Evolutionary conservation across 768 basidiomycete genomes (phyloP).

Genomic region (Amanita fuliginea): DNA sequence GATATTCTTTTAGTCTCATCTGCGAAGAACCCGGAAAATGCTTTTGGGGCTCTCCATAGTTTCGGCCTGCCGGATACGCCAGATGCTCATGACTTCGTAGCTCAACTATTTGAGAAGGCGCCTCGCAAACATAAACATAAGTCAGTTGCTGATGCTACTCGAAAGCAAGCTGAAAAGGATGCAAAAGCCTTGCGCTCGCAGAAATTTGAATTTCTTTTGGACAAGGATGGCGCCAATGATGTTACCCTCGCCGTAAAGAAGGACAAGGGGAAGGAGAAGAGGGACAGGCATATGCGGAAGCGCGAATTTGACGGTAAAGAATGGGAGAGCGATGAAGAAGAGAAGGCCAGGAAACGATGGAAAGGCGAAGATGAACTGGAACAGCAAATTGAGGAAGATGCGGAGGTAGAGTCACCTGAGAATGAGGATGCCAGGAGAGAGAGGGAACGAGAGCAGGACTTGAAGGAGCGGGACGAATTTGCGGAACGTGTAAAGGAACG

Average conservation of each 20-base stretch:
- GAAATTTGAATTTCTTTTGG: constrained; percentile 75
- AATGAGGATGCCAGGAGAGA: constrained; percentile 65
- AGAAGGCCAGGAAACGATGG: constrained; percentile 55
- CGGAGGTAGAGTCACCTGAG: constrained; percentile 40
- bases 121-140: constrained; percentile 75
- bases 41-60: constrained; percentile 64
- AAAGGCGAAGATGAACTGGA: constrained; percentile 33
- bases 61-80: constrained; percentile 76
- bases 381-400: constrained; percentile 25
- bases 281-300: constrained; percentile 63
- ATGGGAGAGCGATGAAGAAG: constrained; percentile 91
- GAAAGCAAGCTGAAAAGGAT: constrained; percentile 68
- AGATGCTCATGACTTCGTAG: constrained; percentile 71
- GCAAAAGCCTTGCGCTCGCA: constrained; percentile 56
- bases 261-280: constrained; percentile 37
- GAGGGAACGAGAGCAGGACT: constrained; percentile 65
- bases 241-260: constrained; percentile 22
- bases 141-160: constrained; percentile 28
- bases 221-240: constrained; percentile 50
- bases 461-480: constrained; percentile 86
- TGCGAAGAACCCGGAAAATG: constrained; percentile 67
- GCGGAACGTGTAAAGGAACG: constrained; percentile 77
- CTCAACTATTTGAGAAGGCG: constrained; percentile 62
- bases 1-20: constrained; percentile 47
- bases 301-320: constrained; percentile 72